These are phyloP conservation scores for Cryptococcus hybrid DNA, from an alignment of 1,284 basidiomycete genomes.

Conservation along the genomic window DNA sequence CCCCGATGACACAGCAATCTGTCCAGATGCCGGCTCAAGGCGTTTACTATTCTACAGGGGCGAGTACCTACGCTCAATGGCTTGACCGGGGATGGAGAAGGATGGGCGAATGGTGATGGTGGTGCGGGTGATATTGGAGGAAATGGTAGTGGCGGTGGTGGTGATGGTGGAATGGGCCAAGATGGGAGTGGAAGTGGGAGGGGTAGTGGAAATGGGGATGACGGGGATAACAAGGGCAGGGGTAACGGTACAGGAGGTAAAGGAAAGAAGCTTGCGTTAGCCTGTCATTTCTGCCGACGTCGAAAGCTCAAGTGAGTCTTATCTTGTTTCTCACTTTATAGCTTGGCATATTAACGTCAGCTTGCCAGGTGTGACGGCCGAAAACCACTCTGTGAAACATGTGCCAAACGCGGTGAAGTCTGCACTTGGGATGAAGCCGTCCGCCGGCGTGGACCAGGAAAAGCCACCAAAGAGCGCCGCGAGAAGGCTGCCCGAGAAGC, in stretches of 20 bases:
- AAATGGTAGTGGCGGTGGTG: neutral
- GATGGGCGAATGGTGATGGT: slow-evolving; percentile 4
- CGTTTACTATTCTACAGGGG: neutral
- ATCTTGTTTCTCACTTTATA: neutral
- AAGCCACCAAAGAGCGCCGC: slow-evolving; percentile 50
- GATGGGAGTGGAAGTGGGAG: neutral
- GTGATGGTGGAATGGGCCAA: neutral
- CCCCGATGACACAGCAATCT: too few species aligned
- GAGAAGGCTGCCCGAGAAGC: slow-evolving; percentile 39
- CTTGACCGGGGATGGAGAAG: slow-evolving; percentile 1
- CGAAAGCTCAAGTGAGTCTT: slow-evolving; percentile 50
- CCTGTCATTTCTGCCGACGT: slow-evolving; percentile 51
- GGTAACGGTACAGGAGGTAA: neutral
- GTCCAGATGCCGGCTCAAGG: neutral
- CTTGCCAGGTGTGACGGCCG: slow-evolving; percentile 45
- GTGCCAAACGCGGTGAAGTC: slow-evolving; percentile 36
- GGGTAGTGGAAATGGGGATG: neutral
- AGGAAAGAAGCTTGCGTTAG: slow-evolving; percentile 40
- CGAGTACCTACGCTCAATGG: slow-evolving; percentile 3
- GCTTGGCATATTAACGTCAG: neutral
- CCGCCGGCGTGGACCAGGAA: slow-evolving; percentile 51
- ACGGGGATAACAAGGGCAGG: neutral
- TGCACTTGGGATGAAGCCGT: slow-evolving; percentile 51
- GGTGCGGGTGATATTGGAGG: slow-evolving; percentile 3
- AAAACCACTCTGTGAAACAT: slow-evolving; percentile 49